Percentiles rank a stretch among this genome's conserved stretches.
Conservation (phyloP, 441 rosid species). For the Eutrema salsugineum region DNA sequence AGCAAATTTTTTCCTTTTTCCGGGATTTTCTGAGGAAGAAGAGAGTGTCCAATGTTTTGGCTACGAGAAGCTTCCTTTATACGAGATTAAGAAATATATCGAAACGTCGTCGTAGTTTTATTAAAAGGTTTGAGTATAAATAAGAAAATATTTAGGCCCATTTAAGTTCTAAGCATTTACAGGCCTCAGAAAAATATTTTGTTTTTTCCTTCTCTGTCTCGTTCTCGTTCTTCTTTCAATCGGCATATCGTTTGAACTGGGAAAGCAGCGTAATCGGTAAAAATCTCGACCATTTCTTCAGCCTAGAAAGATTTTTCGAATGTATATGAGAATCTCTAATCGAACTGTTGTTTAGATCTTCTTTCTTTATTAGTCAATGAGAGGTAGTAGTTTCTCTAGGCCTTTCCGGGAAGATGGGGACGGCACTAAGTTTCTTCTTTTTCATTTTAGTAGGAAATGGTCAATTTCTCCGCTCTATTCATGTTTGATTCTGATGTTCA, state of each 20-base stretch:
- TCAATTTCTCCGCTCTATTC: not conserved
- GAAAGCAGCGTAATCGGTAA: constrained; percentile 15
- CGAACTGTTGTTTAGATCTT: not conserved
- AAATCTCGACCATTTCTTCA: not conserved
- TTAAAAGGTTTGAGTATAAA: not conserved
- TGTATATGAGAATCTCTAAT: not conserved
- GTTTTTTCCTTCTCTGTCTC: not conserved
- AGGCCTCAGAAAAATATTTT: not conserved
- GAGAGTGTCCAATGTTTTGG: not conserved
- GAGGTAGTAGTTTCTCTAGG: not conserved
- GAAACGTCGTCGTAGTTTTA: not conserved
- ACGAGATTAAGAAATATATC: not conserved
- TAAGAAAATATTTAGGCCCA: not conserved
- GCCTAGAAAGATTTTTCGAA: not conserved
- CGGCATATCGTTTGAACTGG: not conserved
- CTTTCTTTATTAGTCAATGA: not conserved
- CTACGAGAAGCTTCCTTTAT: not conserved
- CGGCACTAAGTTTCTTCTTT: not conserved
- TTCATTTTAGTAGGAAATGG: not conserved
- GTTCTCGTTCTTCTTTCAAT: not conserved
- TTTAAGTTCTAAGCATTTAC: not conserved
- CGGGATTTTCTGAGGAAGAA: constrained; percentile 5
- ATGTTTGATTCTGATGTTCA: not conserved
- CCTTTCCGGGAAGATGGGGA: not conserved
- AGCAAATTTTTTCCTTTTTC: not conserved